Percentiles rank a stretch among this genome's conserved stretches.
Evolutionary conservation across 2,329 filamentous ascomycete species (phyloP).

Genomic region (Aaosphaeria pasadenensis): DNA sequence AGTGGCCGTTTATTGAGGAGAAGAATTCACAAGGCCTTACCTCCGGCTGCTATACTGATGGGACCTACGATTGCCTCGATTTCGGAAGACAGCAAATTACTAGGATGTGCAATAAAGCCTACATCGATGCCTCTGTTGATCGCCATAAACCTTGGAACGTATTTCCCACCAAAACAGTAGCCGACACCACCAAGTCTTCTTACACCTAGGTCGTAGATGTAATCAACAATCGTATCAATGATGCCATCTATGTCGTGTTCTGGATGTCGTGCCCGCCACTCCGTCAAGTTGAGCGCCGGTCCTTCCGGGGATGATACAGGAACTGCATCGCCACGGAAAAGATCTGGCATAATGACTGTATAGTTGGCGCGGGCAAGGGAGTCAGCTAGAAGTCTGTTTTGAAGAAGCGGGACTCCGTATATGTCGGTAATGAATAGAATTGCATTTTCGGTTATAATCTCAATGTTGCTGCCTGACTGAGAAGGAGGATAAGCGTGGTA

Average conservation of each 20-base stretch:
- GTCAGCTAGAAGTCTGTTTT: conserved; percentile 35
- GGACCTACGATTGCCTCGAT: conserved; percentile 64
- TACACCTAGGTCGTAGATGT: conserved; percentile 51
- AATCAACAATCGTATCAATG: conserved; percentile 52
- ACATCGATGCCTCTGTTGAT: conserved; percentile 54
- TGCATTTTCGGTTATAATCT: conserved; percentile 11
- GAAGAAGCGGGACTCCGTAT: conserved; percentile 28
- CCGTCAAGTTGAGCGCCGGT: conserved; percentile 29
- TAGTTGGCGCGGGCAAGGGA: conserved; percentile 28
- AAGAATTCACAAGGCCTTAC: conserved; percentile 24
- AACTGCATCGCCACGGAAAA: conserved; percentile 32
- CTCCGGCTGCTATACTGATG: conserved; percentile 61
- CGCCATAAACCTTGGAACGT: conserved; percentile 62
- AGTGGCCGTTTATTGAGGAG: no score
- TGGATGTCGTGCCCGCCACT: conserved; percentile 45
- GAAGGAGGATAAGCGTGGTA: conserved; percentile 12
- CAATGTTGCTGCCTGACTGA: not conserved
- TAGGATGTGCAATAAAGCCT: conserved; percentile 70
- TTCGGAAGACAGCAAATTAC: conserved; percentile 64
- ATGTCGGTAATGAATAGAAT: conserved; percentile 34
- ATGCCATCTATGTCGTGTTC: conserved; percentile 46
- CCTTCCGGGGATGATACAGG: conserved; percentile 28
- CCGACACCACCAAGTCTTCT: conserved; percentile 64
- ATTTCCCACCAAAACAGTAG: conserved; percentile 76
- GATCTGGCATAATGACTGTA: conserved; percentile 30